Percentiles rank a stretch among this genome's conserved stretches.
These are phyloP conservation scores for Pleoardoris graminearum DNA, from an alignment of 2,329 filamentous ascomycete species.

Conservation along the genomic window DNA sequence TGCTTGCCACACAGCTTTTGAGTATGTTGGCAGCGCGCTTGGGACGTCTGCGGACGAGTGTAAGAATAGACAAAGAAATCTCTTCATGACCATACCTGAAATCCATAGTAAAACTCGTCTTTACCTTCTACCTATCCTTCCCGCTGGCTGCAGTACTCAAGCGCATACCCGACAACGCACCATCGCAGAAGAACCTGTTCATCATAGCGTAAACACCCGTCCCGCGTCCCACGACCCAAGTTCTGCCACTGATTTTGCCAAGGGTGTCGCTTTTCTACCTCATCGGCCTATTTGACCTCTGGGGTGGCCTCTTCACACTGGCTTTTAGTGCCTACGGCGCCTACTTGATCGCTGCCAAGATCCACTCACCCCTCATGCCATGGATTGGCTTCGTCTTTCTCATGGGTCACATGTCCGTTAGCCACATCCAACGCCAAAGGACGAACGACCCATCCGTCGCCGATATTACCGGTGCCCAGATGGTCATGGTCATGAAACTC, in stretches of 20 bases:
- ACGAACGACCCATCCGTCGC: conserved; percentile 66
- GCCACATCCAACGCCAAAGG: conserved; percentile 81
- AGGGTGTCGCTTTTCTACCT: conserved; percentile 88
- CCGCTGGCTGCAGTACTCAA: conserved; percentile 88
- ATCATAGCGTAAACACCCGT: conserved; percentile 66
- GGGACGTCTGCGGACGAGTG: conserved; percentile 68
- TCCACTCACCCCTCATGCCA: conserved; percentile 92
- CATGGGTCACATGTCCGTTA: conserved; percentile 94
- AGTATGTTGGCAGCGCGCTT: conserved; percentile 59
- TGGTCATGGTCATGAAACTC: conserved; percentile 98
- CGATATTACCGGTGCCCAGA: conserved; percentile 91
- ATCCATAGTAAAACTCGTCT: conserved; percentile 84
- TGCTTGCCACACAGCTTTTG: conserved; percentile 57
- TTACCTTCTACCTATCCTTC: conserved; percentile 88
- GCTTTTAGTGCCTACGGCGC: conserved; percentile 76
- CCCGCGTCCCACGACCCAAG: neutral
- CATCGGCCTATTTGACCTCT: conserved; percentile 89
- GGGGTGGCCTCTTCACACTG: conserved; percentile 79
- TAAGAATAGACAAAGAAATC: conserved; percentile 45
- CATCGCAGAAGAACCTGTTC: conserved; percentile 85
- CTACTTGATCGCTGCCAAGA: conserved; percentile 80
- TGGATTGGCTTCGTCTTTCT: conserved; percentile 93
- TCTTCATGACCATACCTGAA: neutral
- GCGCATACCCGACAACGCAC: conserved; percentile 81
- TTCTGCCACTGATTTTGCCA: conserved; percentile 9